Conservation (phyloP, 2,329 filamentous ascomycete species). For the Colletotrichum chlorophyti region DNA sequence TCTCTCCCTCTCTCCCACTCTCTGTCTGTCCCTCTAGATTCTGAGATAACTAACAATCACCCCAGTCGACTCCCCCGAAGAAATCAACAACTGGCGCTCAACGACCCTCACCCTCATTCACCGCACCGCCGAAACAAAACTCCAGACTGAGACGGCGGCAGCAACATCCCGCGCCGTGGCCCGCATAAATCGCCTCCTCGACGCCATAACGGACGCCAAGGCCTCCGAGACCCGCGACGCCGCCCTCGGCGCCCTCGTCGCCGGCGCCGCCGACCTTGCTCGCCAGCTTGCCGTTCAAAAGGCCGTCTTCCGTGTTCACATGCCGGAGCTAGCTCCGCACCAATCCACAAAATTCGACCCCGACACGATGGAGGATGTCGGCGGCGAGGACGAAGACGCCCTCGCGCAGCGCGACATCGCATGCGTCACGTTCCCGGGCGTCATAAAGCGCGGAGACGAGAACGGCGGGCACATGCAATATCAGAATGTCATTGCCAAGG, state of each 20-base stretch:
- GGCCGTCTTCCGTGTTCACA: constrained; percentile 61
- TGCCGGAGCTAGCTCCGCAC: constrained; percentile 61
- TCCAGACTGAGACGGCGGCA: constrained; percentile 52
- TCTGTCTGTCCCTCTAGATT: background rate
- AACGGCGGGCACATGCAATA: constrained; percentile 66
- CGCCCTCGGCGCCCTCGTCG: constrained; percentile 59
- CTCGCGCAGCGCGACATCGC: constrained; percentile 59
- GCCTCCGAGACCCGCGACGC: constrained; percentile 54
- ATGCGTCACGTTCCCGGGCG: constrained; percentile 69
- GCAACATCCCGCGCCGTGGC: constrained; percentile 51
- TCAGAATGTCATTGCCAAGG: constrained; percentile 69
- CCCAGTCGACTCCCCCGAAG: constrained; percentile 52
- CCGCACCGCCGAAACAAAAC: constrained; percentile 55
- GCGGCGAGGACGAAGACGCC: constrained; percentile 65
- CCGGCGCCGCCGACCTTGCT: constrained; percentile 61
- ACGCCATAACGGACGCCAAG: constrained; percentile 51
- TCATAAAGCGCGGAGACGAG: constrained; percentile 71
- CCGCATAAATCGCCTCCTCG: constrained; percentile 56
- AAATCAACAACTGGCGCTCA: constrained; percentile 71
- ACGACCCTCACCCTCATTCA: constrained; percentile 66
- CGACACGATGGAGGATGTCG: constrained; percentile 70
- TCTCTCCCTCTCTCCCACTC: background rate
- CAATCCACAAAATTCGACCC: constrained; percentile 63
- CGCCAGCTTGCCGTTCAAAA: constrained; percentile 64
- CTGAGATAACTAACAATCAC: background rate